phyloP scores from a whole-genome alignment of 1,284 basidiomycete species.

The Bjerkandera adusta region DNA sequence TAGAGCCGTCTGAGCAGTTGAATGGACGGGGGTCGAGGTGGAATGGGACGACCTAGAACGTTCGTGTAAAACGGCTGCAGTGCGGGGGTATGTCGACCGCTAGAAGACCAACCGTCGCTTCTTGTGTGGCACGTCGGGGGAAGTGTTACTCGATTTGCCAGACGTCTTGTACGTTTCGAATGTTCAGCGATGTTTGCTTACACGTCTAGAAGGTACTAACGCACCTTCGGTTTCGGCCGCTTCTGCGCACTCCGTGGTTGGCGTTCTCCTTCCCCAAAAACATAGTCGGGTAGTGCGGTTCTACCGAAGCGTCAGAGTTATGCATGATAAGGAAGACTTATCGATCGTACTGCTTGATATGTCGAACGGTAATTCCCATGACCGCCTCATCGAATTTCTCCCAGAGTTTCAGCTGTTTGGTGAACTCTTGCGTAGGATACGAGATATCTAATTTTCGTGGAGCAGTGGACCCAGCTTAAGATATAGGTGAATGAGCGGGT shows the following conservation, averaged over 20 bases:
- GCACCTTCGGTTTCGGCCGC: constrained; percentile 75
- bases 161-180: constrained; percentile 41
- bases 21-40: constrained; percentile 21
- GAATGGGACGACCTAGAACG: constrained; percentile 38
- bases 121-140: constrained; percentile 74
- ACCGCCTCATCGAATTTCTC: constrained; percentile 90
- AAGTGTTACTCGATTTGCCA: constrained; percentile 61
- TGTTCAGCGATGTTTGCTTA: not conserved
- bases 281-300: constrained; percentile 74
- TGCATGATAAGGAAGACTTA: constrained; percentile 8
- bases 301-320: constrained; percentile 35
- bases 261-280: constrained; percentile 80
- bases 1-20: constrained; percentile 15
- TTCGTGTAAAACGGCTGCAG: constrained; percentile 35
- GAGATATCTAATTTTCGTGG: constrained; percentile 91
- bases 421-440: constrained; percentile 95
- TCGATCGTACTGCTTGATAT: constrained; percentile 82
- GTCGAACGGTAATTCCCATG: constrained; percentile 94
- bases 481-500: constrained; percentile 18
- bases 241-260: constrained; percentile 63
- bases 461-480: constrained; percentile 63
- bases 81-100: constrained; percentile 16
- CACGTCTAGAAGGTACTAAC: constrained; percentile 24
- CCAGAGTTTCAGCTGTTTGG: constrained; percentile 94
- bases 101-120: constrained; percentile 51